A percentile compares a stretch with the other conserved stretches of the same genome.
Conservation (phyloP, 495 filamentous ascomycete species). For the Aspergillus nanangensis region DNA sequence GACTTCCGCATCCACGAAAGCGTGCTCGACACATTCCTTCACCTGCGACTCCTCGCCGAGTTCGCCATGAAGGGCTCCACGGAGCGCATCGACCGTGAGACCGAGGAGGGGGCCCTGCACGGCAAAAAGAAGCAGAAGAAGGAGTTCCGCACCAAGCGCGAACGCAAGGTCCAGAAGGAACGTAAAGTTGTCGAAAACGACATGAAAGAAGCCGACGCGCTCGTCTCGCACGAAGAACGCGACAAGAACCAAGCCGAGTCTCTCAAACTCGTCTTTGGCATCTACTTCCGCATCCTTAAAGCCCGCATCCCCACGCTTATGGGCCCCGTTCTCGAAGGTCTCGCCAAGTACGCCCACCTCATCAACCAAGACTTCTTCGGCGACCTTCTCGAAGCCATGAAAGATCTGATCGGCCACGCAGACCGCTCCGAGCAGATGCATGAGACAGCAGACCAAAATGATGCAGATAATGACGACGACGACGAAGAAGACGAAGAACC, state of each 20-base stretch:
- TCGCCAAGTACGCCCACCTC: conserved; percentile 87
- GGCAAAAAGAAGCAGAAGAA: conserved; percentile 73
- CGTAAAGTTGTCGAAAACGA: conserved; percentile 86
- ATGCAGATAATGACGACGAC: conserved; percentile 39
- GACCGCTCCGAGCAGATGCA: conserved; percentile 45
- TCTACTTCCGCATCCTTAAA: conserved; percentile 93
- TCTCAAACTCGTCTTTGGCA: conserved; percentile 89
- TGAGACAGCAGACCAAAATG: conserved; percentile 42
- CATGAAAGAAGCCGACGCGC: conserved; percentile 86
- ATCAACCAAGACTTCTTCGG: conserved; percentile 99
- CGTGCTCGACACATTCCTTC: conserved; percentile 85
- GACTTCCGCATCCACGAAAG: conserved; percentile 78
- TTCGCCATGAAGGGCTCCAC: conserved; percentile 77
- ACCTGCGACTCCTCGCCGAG: conserved; percentile 82
- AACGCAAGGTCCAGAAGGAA: conserved; percentile 72
- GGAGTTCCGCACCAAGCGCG: conserved; percentile 70
- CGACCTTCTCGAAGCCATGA: conserved; percentile 87
- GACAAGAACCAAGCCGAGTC: conserved; percentile 92
- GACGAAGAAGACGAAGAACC: conserved; percentile 8
- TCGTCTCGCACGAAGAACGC: conserved; percentile 84
- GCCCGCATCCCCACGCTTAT: conserved; percentile 69
- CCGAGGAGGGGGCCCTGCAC: conserved; percentile 30
- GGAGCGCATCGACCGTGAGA: conserved; percentile 61
- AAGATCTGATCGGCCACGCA: conserved; percentile 77
- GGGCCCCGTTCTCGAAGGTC: conserved; percentile 88